Evolutionary conservation across 805 yeast genomes (phyloP), one percentile per base, ranked within the genome.

Genomic region (Ogataea trehalophila): DNA sequence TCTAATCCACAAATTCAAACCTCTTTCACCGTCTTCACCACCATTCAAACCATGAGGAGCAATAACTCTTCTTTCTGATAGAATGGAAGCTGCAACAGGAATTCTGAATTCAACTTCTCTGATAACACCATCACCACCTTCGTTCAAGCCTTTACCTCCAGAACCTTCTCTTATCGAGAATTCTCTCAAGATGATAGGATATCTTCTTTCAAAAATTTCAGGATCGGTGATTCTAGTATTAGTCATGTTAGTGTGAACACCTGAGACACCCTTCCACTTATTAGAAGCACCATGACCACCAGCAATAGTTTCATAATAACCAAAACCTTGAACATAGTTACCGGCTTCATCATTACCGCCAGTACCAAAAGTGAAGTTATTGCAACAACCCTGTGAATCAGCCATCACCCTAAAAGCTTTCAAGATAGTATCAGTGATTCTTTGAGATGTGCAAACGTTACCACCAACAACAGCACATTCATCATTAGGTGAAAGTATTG

Each of bases 401-500:
- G 97, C 97, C 71, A 89, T 86, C 5, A 90, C 89, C 51, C 79
- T 75, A 63, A 94, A 90, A 0, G 98, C 94, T 58, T 83, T 84
- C 59, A 92, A 72, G 37, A 94, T 79, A 2, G 87, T 92, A 66
- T 91, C 97, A 0, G 96, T 90, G 41, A 94, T 81, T 57, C 97
- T 76, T 66, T 94, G 98, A 1, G 97, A 85, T 1, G 98, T 92
- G 68, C 91, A 85, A 7, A 92, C 98, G 64, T 92, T 92, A 8
- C 97, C 97, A 40, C 91, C 94, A 17, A 92, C 97, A 35, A 89
- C 95, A 2, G 97, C 99, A 41, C 95, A 92, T 15, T 87, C 92
- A 36, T 76, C 76, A 17, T 83, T 78, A 2, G 98, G 97, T 23
- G 85, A 76, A 14, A 94, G 69, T 15, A 86, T 67, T 3, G 85